phyloP scores from a whole-genome alignment of 1,139 yeast genomes.

The Arxiozyma heterogenica region DNA sequence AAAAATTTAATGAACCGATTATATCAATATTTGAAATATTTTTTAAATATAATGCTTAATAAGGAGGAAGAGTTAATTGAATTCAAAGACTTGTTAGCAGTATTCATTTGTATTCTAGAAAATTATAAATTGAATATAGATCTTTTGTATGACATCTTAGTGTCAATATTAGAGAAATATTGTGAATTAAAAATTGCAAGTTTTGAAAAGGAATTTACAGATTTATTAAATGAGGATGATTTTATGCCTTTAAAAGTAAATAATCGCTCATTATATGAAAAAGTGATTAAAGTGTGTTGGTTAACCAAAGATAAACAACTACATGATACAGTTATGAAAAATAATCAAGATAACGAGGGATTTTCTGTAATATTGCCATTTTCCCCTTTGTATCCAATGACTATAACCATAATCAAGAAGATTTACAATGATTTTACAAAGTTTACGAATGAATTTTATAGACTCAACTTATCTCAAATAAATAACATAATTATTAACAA shows the following conservation, averaged over 20 bases:
- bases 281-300: slow-evolving; percentile 61
- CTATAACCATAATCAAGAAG: slow-evolving; percentile 65
- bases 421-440: slow-evolving; percentile 52
- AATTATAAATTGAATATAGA: slow-evolving; percentile 54
- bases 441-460: slow-evolving; percentile 51
- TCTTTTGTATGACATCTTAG: slow-evolving; percentile 54
- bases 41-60: slow-evolving; percentile 28
- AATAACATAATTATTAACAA: slow-evolving; percentile 48
- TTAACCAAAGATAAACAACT: slow-evolving; percentile 38
- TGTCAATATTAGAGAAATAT: slow-evolving; percentile 51
- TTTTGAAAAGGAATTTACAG: slow-evolving; percentile 54
- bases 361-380: slow-evolving; percentile 81
- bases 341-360: slow-evolving; percentile 17
- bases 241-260: slow-evolving; percentile 78
- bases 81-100: slow-evolving; percentile 55
- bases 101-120: slow-evolving; percentile 70
- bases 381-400: slow-evolving; percentile 78
- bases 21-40: slow-evolving; percentile 42
- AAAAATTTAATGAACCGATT: slow-evolving; percentile 54
- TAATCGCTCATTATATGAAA: slow-evolving; percentile 50
- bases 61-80: slow-evolving; percentile 34
- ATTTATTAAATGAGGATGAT: slow-evolving; percentile 66
- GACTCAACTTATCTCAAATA: slow-evolving; percentile 45
- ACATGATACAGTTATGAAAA: slow-evolving; percentile 33
- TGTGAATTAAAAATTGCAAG: slow-evolving; percentile 47